phyloP scores from a whole-genome alignment of 192 early-diverging fungal genomes.

The Coemansia sp. region DNA sequence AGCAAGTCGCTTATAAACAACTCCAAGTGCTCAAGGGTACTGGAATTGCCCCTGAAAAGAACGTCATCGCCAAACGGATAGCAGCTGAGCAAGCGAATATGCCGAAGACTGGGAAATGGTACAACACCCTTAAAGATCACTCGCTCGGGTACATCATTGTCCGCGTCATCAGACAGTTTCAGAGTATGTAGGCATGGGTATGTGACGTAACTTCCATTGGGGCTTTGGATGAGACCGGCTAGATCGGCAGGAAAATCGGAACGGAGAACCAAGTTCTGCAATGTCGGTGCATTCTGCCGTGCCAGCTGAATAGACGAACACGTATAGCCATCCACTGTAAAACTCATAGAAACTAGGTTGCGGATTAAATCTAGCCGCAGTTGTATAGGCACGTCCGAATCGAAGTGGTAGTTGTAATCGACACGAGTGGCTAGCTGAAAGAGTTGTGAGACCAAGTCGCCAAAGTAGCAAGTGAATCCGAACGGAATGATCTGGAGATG shows the following conservation, averaged over 20 bases:
- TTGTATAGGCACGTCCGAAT: background rate
- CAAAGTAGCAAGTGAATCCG: background rate
- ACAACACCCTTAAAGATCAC: background rate
- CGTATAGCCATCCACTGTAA: background rate
- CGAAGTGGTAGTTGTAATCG: background rate
- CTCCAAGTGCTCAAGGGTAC: background rate
- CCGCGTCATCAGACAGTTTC: background rate
- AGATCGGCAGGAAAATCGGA: background rate
- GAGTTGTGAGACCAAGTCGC: background rate
- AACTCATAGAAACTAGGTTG: background rate
- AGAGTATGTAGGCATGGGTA: background rate
- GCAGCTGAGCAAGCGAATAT: background rate
- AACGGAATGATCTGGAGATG: background rate
- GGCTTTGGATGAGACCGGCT: background rate
- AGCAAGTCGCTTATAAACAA: conserved; percentile 1
- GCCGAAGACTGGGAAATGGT: conserved; percentile 15
- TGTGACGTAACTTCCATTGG: background rate
- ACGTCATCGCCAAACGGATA: conserved; percentile 19
- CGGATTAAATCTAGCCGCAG: background rate
- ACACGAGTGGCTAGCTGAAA: background rate
- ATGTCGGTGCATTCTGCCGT: background rate
- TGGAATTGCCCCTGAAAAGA: conserved; percentile 6
- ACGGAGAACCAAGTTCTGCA: background rate
- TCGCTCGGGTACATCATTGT: background rate
- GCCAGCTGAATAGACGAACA: background rate